Evolutionary conservation across 352 stramenopile genomes (phyloP).

Genomic region (Blastocystis sp.): DNA sequence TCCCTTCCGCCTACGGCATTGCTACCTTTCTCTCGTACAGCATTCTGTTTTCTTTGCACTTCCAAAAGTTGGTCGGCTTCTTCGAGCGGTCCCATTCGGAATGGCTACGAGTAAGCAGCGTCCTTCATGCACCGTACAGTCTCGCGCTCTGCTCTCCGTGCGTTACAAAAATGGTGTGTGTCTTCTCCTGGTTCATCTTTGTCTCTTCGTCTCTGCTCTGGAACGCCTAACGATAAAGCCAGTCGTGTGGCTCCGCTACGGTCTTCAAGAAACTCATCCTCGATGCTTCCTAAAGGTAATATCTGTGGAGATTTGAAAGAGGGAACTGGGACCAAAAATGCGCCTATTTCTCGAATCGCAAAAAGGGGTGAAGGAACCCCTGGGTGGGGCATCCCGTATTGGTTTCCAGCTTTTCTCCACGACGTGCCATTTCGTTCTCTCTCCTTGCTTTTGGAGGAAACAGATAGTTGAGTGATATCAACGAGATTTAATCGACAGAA

Average conservation of each 20-base stretch:
- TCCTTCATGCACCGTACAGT: background rate
- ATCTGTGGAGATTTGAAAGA: constrained; percentile 29
- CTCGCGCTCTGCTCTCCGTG: constrained; percentile 48
- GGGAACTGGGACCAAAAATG: background rate
- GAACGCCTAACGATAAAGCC: constrained; percentile 11
- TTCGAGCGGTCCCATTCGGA: constrained; percentile 69
- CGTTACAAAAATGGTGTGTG: constrained; percentile 53
- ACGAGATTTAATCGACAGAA: background rate
- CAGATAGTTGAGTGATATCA: background rate
- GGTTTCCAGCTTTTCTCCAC: background rate
- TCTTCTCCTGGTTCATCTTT: constrained; percentile 63
- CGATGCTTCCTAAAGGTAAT: background rate
- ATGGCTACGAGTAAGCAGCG: background rate
- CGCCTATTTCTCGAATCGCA: constrained; percentile 7
- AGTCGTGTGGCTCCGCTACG: background rate
- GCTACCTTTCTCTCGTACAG: constrained; percentile 64
- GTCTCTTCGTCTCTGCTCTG: constrained; percentile 65
- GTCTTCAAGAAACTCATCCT: constrained; percentile 70
- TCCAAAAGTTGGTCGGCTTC: constrained; percentile 73
- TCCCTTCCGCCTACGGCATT: background rate
- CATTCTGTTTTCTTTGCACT: constrained; percentile 69
- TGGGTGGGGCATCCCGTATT: background rate
- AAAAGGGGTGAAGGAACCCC: background rate
- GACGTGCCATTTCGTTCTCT: background rate
- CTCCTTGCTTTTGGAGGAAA: background rate